Evolutionary conservation across 805 yeast species (phyloP).

Genomic region (Tetrapisispora nanseiensis): DNA sequence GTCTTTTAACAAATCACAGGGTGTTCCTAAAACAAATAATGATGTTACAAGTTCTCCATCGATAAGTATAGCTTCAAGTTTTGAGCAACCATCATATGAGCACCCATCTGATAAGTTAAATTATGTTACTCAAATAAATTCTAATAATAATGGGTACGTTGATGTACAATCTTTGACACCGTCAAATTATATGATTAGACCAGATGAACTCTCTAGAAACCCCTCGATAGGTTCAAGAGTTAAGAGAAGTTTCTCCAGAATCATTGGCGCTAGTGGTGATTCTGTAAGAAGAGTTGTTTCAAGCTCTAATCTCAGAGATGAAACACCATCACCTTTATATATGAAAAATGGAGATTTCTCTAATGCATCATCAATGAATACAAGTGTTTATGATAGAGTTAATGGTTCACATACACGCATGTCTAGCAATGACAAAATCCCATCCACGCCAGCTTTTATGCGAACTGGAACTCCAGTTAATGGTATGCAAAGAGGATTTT

Average conservation of each 20-base stretch:
- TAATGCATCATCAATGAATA: background rate
- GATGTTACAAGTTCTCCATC: background rate
- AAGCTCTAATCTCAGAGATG: slow-evolving; percentile 5
- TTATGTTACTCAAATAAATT: slow-evolving; percentile 10
- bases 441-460: background rate
- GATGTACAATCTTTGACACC: background rate
- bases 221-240: slow-evolving; percentile 23
- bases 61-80: slow-evolving; percentile 1
- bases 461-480: background rate
- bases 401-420: background rate
- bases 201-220: slow-evolving; percentile 6
- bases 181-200: background rate
- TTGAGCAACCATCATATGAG: slow-evolving; percentile 1
- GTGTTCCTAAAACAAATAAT: background rate
- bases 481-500: background rate
- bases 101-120: slow-evolving; percentile 5
- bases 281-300: slow-evolving; percentile 9
- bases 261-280: slow-evolving; percentile 16
- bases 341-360: background rate
- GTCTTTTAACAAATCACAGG: background rate
- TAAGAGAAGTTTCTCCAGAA: slow-evolving; percentile 21
- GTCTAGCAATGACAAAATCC: background rate
- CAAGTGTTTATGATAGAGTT: background rate
- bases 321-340: background rate
- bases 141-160: background rate